Evolutionary conservation across 2,329 filamentous ascomycete genomes (phyloP).

Genomic region (Alternaria sp.): DNA sequence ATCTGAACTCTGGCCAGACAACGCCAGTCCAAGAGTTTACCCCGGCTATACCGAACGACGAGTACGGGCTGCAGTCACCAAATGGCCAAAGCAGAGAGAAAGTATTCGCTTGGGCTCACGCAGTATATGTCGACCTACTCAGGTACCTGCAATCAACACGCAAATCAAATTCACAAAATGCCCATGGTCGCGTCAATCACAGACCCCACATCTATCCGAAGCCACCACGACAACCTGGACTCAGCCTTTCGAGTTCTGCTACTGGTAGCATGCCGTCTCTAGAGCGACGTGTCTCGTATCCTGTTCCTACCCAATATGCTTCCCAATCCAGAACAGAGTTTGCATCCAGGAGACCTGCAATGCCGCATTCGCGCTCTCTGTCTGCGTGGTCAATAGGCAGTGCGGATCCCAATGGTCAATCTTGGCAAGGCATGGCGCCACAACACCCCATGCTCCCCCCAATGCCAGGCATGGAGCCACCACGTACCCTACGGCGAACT

Average conservation of each 20-base stretch:
- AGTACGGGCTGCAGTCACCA: constrained; percentile 53
- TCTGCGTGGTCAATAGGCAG: constrained; percentile 39
- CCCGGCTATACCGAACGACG: constrained; percentile 34
- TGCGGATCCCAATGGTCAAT: constrained; percentile 26
- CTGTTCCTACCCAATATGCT: constrained; percentile 33
- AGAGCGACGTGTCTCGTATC: constrained; percentile 43
- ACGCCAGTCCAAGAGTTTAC: constrained; percentile 38
- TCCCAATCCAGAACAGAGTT: constrained; percentile 32
- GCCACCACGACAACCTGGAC: constrained; percentile 65
- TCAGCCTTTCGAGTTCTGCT: constrained; percentile 56
- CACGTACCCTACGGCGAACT: constrained; percentile 44
- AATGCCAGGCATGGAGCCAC: constrained; percentile 34
- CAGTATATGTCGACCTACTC: constrained; percentile 59
- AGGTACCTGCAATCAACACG: constrained; percentile 58
- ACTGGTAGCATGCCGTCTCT: constrained; percentile 39
- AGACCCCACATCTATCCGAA: constrained; percentile 69
- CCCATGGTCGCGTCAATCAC: constrained; percentile 53
- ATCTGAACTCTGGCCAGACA: constrained; percentile 41
- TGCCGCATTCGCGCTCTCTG: constrained; percentile 41
- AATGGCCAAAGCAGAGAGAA: constrained; percentile 55
- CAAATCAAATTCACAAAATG: constrained; percentile 51
- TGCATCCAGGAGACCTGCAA: constrained; percentile 28
- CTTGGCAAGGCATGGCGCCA: constrained; percentile 37
- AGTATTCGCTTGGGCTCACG: constrained; percentile 57
- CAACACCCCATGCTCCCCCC: constrained; percentile 35